These are phyloP conservation scores for Aspergillus sp. DNA, from an alignment of 2,329 filamentous ascomycete species.

Conservation along the genomic window DNA sequence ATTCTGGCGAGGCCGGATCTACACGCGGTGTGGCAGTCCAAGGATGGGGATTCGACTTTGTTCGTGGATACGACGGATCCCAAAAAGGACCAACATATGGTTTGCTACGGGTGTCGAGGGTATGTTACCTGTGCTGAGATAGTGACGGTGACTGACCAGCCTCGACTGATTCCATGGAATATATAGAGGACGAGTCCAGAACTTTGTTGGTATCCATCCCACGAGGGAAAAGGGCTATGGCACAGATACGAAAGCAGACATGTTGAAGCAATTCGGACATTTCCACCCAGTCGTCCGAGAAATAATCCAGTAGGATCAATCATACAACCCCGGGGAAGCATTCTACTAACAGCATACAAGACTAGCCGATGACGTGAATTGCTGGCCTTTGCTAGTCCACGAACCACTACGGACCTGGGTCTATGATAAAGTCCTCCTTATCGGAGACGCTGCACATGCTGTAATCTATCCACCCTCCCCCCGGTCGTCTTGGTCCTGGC, in stretches of 20 bases:
- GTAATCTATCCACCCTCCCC: constrained; percentile 6
- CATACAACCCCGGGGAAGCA: not conserved
- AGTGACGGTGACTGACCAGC: not conserved
- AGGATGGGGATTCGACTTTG: constrained; percentile 11
- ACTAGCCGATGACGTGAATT: constrained; percentile 10
- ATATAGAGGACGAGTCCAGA: constrained; percentile 19
- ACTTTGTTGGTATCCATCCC: constrained; percentile 21
- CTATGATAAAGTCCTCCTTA: constrained; percentile 18
- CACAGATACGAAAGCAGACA: constrained; percentile 9
- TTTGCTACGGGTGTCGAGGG: constrained; percentile 25
- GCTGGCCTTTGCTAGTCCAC: constrained; percentile 20
- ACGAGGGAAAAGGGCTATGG: not conserved
- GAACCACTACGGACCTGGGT: constrained; percentile 20
- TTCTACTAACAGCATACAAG: constrained; percentile 1
- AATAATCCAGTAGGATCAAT: constrained; percentile 14
- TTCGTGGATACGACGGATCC: constrained; percentile 11
- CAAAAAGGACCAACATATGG: constrained; percentile 17
- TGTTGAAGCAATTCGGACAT: constrained; percentile 18
- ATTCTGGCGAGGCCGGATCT: constrained; percentile 25
- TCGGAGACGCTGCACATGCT: constrained; percentile 29
- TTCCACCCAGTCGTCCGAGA: constrained; percentile 14
- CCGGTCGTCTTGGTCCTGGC: not conserved
- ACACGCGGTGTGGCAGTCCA: constrained; percentile 28
- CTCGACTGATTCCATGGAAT: too few relatives aligned
- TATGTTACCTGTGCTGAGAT: constrained; percentile 2